These are phyloP conservation scores for Vickermania ingenoplastis DNA, from an alignment of 208 protist species.

Conservation along the genomic window DNA sequence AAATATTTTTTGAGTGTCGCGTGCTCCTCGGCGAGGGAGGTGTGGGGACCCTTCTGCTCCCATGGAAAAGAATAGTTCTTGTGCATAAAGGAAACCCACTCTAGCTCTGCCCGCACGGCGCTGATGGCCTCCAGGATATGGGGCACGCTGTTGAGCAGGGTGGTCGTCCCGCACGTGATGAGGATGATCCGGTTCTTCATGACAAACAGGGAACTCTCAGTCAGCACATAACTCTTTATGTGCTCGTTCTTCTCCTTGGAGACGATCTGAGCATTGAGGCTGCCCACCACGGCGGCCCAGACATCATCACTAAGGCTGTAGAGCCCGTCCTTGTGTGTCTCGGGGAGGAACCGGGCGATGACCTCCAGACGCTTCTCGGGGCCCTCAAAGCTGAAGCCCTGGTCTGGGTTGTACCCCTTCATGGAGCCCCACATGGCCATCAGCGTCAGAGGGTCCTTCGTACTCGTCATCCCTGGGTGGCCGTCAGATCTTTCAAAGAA, in stretches of 20 bases:
- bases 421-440: slow-evolving; percentile 87
- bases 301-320: slow-evolving; percentile 51
- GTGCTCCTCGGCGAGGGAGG: slow-evolving; percentile 72
- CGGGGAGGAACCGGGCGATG: slow-evolving; percentile 50
- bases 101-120: slow-evolving; percentile 63
- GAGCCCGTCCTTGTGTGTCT: slow-evolving; percentile 65
- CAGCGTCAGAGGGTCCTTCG: slow-evolving; percentile 72
- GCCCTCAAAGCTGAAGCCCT: slow-evolving; percentile 85
- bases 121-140: slow-evolving; percentile 71
- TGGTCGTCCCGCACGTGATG: slow-evolving; percentile 93
- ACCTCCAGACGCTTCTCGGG: slow-evolving; percentile 89
- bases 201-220: slow-evolving; percentile 92
- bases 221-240: slow-evolving; percentile 90
- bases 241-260: slow-evolving; percentile 62
- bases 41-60: slow-evolving; percentile 83
- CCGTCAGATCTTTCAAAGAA: not conserved
- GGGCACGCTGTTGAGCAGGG: slow-evolving; percentile 84
- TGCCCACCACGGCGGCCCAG: slow-evolving; percentile 62
- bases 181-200: slow-evolving; percentile 84
- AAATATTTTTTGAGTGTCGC: slow-evolving; percentile 69
- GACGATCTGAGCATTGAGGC: slow-evolving; percentile 83
- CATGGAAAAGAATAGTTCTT: slow-evolving; percentile 92
- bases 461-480: slow-evolving; percentile 11
- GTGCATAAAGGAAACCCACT: slow-evolving; percentile 88
- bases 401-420: slow-evolving; percentile 54